Evolutionary conservation across 2,329 filamentous ascomycete genomes (phyloP).

Genomic region (Xylaria sp.): DNA sequence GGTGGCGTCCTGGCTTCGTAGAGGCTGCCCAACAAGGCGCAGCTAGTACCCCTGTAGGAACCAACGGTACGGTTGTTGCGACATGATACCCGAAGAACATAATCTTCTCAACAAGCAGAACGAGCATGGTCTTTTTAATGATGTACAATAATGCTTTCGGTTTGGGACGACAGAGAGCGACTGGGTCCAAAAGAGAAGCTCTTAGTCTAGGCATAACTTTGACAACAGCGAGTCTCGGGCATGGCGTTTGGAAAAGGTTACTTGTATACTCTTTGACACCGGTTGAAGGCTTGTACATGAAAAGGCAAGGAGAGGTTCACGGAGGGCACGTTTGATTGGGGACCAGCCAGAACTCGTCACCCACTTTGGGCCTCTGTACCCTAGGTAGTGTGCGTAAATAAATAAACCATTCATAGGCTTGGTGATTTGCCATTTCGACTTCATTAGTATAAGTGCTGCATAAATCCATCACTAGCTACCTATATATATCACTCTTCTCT

Average conservation of each 20-base stretch:
- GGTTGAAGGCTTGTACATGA: constrained; percentile 8
- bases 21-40: constrained; percentile 49
- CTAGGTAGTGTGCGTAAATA: constrained; percentile 18
- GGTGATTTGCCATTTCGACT: neutral
- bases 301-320: neutral
- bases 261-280: constrained; percentile 14
- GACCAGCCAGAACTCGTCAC: constrained; percentile 8
- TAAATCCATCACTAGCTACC: neutral
- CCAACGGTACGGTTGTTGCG: constrained; percentile 39
- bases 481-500: no score
- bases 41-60: constrained; percentile 36
- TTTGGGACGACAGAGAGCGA: constrained; percentile 2
- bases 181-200: constrained; percentile 5
- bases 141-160: constrained; percentile 35
- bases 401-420: constrained; percentile 2
- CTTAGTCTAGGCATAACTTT: constrained; percentile 24
- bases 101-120: constrained; percentile 18
- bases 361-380: neutral
- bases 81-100: constrained; percentile 42
- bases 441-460: neutral
- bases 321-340: constrained; percentile 10
- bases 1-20: constrained; percentile 69
- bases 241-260: constrained; percentile 36
- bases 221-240: constrained; percentile 12
- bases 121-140: constrained; percentile 13